Evolutionary conservation across 495 filamentous ascomycete species (phyloP).

Genomic region (Pyronema omphalodes): DNA sequence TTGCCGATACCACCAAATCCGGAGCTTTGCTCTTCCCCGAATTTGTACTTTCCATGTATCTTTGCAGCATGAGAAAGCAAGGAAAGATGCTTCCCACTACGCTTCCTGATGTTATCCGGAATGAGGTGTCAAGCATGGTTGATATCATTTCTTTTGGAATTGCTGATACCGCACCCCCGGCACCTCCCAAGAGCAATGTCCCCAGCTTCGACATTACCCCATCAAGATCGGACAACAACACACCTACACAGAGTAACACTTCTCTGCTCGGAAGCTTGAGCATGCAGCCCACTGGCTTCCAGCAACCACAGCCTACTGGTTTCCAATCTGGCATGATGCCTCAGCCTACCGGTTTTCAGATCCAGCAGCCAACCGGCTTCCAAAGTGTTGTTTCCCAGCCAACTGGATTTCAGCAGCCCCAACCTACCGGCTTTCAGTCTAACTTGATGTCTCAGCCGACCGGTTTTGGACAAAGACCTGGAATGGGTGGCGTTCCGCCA

Average conservation of each 20-base stretch:
- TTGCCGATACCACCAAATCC: slow-evolving; percentile 94
- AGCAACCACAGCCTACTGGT: slow-evolving; percentile 33
- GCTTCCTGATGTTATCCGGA: slow-evolving; percentile 72
- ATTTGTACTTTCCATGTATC: slow-evolving; percentile 95
- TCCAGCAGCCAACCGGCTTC: slow-evolving; percentile 29
- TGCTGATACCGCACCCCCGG: slow-evolving; percentile 47
- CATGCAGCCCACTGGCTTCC: slow-evolving; percentile 33
- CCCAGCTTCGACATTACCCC: slow-evolving; percentile 51
- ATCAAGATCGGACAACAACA: slow-evolving; percentile 7
- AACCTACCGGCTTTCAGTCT: slow-evolving; percentile 22
- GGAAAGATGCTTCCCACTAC: slow-evolving; percentile 58
- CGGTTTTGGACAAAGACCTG: slow-evolving; percentile 25
- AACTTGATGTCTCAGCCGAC: slow-evolving; percentile 33
- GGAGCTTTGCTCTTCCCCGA: slow-evolving; percentile 95
- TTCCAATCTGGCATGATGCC: slow-evolving; percentile 25
- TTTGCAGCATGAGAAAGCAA: slow-evolving; percentile 82
- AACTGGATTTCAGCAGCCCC: slow-evolving; percentile 30
- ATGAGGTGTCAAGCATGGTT: slow-evolving; percentile 98
- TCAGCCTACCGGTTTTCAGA: slow-evolving; percentile 27
- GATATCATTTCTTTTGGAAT: slow-evolving; percentile 97
- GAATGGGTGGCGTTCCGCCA: slow-evolving; percentile 38
- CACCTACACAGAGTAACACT: slow-evolving; percentile 19
- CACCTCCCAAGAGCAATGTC: slow-evolving; percentile 40
- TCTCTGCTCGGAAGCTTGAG: slow-evolving; percentile 22
- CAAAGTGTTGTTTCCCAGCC: slow-evolving; percentile 28